A percentile compares a stretch with the other conserved stretches of the same genome.
These are phyloP conservation scores for Tylopilus sp. DNA, from an alignment of 1,284 basidiomycete genomes.

Conservation along the genomic window DNA sequence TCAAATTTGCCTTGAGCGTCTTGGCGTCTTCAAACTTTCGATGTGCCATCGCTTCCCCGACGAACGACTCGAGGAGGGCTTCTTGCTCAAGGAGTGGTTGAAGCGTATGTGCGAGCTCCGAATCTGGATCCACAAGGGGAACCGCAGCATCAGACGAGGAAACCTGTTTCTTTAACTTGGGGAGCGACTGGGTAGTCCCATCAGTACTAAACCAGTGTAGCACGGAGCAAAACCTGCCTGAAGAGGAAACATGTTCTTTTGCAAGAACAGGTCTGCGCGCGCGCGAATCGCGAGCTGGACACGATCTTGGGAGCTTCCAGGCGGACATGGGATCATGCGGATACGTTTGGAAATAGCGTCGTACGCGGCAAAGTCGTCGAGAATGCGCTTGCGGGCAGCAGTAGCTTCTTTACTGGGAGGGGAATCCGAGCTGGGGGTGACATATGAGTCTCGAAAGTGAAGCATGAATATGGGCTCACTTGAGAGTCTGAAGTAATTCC, in stretches of 20 bases:
- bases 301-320: conserved; percentile 75
- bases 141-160: conserved; percentile 21
- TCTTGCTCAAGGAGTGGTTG: conserved; percentile 91
- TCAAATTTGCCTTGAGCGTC: conserved; percentile 70
- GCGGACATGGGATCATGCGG: conserved; percentile 62
- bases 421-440: conserved; percentile 49
- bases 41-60: conserved; percentile 78
- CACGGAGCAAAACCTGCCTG: conserved; percentile 48
- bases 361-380: conserved; percentile 85
- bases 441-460: not conserved
- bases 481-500: conserved; percentile 58
- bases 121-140: conserved; percentile 57
- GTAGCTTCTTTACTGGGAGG: conserved; percentile 68
- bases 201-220: not conserved
- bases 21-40: conserved; percentile 90
- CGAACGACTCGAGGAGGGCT: conserved; percentile 78
- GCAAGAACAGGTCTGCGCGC: conserved; percentile 79
- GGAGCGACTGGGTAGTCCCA: conserved; percentile 50
- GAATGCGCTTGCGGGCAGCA: conserved; percentile 71
- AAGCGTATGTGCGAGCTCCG: conserved; percentile 65
- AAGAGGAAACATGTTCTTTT: conserved; percentile 85
- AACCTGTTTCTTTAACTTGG: conserved; percentile 49
- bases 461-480: conserved; percentile 37
- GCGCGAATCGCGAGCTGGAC: conserved; percentile 81
- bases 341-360: conserved; percentile 88